These are phyloP conservation scores for Lactifluus rugatus DNA, from an alignment of 768 basidiomycete genomes.

Conservation along the genomic window DNA sequence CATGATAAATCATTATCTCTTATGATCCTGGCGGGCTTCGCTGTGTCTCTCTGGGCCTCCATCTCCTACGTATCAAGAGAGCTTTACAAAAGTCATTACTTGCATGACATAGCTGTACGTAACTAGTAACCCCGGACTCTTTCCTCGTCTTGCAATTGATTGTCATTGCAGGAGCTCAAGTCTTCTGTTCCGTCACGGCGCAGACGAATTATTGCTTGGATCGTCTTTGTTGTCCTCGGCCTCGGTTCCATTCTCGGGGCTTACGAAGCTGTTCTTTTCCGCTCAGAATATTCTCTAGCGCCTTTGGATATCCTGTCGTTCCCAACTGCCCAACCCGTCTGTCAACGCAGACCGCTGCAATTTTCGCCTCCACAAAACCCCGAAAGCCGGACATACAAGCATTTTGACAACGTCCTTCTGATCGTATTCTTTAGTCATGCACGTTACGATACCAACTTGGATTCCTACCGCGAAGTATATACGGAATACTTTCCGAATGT, in stretches of 20 bases:
- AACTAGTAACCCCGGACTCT: neutral
- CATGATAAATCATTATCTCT: constrained; percentile 7
- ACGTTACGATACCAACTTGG: constrained; percentile 38
- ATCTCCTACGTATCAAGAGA: constrained; percentile 17
- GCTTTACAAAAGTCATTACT: constrained; percentile 17
- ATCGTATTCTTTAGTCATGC: constrained; percentile 44
- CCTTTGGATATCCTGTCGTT: constrained; percentile 3
- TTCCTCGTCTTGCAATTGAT: neutral
- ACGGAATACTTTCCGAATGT: constrained; percentile 42
- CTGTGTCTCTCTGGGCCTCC: constrained; percentile 21
- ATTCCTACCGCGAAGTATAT: constrained; percentile 39
- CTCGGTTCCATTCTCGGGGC: constrained; percentile 11
- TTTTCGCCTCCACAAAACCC: constrained; percentile 12
- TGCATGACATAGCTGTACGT: constrained; percentile 3
- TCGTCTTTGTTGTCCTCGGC: neutral
- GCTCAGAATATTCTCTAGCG: neutral
- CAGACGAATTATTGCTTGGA: constrained; percentile 9
- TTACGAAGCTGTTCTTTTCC: neutral
- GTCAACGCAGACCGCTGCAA: constrained; percentile 22
- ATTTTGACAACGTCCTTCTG: constrained; percentile 35
- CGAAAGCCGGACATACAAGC: constrained; percentile 25
- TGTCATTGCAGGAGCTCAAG: constrained; percentile 1
- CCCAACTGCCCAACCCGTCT: constrained; percentile 3
- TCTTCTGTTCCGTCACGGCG: constrained; percentile 7
- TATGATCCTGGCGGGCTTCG: constrained; percentile 19